Evolutionary conservation across 441 rosid genomes (phyloP).

Genomic region (Geranium incanum): DNA sequence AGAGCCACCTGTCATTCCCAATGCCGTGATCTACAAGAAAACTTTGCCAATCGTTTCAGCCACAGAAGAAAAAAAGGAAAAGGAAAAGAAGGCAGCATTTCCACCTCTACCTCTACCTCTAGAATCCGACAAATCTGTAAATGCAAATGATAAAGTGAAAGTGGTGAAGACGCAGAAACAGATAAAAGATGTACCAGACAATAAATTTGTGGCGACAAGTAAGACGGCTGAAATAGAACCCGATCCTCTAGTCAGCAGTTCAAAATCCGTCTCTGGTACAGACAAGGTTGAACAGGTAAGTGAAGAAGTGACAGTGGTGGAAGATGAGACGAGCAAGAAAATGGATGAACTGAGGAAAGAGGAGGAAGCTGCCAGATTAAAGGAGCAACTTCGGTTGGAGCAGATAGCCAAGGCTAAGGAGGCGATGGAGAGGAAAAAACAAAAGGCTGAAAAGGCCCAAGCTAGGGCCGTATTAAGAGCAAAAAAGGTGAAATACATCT

Average conservation of each 20-base stretch:
- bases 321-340: conserved; percentile 54
- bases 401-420: conserved; percentile 74
- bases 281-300: conserved; percentile 36
- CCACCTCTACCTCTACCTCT: conserved; percentile 20
- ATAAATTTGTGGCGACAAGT: background rate
- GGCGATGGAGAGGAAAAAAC: conserved; percentile 72
- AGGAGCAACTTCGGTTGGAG: conserved; percentile 60
- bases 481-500: conserved; percentile 32
- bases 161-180: conserved; percentile 31
- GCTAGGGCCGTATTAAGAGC: conserved; percentile 63
- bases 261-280: conserved; percentile 29
- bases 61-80: conserved; percentile 22
- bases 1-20: conserved; percentile 45
- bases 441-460: conserved; percentile 59
- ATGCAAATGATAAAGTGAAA: conserved; percentile 22
- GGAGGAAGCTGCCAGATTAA: conserved; percentile 54
- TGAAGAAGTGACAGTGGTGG: conserved; percentile 52
- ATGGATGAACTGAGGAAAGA: conserved; percentile 61
- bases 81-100: conserved; percentile 21
- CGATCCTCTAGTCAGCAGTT: conserved; percentile 26
- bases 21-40: conserved; percentile 17
- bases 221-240: conserved; percentile 37
- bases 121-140: conserved; percentile 23
- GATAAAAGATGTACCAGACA: conserved; percentile 22
- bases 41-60: conserved; percentile 26